Conservation (phyloP, 352 stramenopile species). For the Phytophthora pistaciae region DNA sequence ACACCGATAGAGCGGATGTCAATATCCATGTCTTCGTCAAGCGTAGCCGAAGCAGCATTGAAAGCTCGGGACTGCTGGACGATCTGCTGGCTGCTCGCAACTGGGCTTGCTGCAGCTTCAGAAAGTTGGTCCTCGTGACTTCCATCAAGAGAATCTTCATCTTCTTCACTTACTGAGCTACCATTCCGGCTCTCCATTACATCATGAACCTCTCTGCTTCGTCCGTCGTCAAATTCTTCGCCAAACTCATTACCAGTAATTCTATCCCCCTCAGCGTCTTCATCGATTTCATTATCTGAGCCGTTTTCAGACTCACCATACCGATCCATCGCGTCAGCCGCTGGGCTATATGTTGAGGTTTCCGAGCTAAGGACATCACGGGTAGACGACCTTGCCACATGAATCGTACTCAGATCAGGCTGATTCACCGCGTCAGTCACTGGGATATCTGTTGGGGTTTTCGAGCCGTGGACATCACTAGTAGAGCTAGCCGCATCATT, state of each 20-base stretch:
- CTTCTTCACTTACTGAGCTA: not conserved
- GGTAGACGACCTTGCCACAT: not conserved
- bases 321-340: not conserved
- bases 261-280: not conserved
- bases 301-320: not conserved
- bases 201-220: not conserved
- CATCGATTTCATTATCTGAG: not conserved
- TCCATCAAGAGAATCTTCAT: not conserved
- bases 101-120: not conserved
- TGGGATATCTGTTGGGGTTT: not conserved
- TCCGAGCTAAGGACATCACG: not conserved
- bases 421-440: not conserved
- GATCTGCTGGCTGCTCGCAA: slow-evolving; percentile 1
- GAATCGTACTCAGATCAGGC: not conserved
- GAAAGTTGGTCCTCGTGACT: not conserved
- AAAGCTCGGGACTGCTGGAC: slow-evolving; percentile 12
- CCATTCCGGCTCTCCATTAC: not conserved
- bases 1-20: slow-evolving; percentile 68
- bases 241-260: not conserved
- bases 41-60: not conserved
- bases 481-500: not conserved
- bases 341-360: not conserved
- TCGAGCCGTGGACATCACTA: not conserved
- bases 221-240: not conserved
- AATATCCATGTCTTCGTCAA: slow-evolving; percentile 22